Conservation (phyloP, 164 flowering plant genomes). For the Nelumbo lutea region DNA sequence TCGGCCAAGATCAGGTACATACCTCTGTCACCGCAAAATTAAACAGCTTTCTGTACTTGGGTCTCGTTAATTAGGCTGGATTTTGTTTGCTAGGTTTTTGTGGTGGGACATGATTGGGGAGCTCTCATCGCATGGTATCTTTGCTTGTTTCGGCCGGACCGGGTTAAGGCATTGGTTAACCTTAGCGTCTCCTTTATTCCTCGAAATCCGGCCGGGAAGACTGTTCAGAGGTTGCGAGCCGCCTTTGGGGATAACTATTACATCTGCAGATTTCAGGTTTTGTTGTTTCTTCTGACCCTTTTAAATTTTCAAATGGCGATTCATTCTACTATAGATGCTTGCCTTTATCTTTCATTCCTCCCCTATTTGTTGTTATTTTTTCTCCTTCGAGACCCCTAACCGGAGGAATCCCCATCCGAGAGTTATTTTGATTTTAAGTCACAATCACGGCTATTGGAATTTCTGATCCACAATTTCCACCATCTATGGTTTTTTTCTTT, state of each 20-base stretch:
- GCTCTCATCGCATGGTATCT: constrained; percentile 64
- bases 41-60: background rate
- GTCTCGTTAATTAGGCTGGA: background rate
- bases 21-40: background rate
- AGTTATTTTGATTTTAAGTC: no score
- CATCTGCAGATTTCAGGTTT: constrained; percentile 74
- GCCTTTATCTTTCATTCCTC: background rate
- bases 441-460: no score
- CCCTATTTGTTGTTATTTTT: background rate
- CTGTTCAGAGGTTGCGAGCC: constrained; percentile 27
- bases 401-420: background rate
- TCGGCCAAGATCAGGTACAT: constrained; percentile 32
- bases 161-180: constrained; percentile 73
- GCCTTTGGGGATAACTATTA: constrained; percentile 67
- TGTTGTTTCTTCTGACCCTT: no score
- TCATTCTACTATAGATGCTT: background rate
- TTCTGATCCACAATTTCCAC: no score
- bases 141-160: constrained; percentile 64
- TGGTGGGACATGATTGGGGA: constrained; percentile 90
- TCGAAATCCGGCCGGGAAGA: constrained; percentile 40
- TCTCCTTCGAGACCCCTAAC: background rate
- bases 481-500: no score
- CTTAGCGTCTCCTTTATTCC: constrained; percentile 51
- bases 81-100: constrained; percentile 44
- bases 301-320: background rate